Base-by-base conservation (phyloP, 1,139 yeast species). In the Taphrina confusa region DNA sequence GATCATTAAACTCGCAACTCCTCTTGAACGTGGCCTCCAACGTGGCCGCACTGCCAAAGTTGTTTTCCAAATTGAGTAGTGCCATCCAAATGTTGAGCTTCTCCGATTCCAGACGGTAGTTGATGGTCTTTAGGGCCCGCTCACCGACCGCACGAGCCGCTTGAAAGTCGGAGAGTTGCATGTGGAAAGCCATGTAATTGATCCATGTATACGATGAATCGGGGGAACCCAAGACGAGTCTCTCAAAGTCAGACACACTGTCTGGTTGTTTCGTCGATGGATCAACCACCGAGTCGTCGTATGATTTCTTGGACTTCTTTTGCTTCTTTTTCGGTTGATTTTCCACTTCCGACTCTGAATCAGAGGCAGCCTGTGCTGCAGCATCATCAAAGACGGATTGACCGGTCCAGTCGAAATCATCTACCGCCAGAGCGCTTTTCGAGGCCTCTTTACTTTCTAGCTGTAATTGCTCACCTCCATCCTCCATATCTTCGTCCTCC, bases 121-220 rank as follows among this genome's bases (percentile, higher is more conserved):
- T 84, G 67, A 92, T 92, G 8, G 95, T 85, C 75, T 87, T 88
- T 69, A 92, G 79, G 3, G 97, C 98, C 66, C 98, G 82, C 69
- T 86, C 87, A 51, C 88, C 97, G 67, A 92, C 82, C 72, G 88
- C 96, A 68, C 98, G 83, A 11, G 97, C 97, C 74, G 87, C 89
- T 60, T 91, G 97, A 63, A 90, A 77, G 72, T 92, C 98, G 76
- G 96, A 87, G 66, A 92, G 78, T 73, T 91, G 96, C 66, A 92
- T 79, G 74, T 90, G 96, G 86, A 91, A 92, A 2, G 97, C 92
- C 97, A 94, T 92, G 74, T 87, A 92, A 74, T 91, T 89, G 89
- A 92, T 91, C 98, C 98, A 92, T 66, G 90, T 75, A 56, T 91
- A 82, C 1, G 98, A 91, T 1, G 96, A 88, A 75, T 89, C 87